Evolutionary conservation across 192 early-diverging fungal species (phyloP).

Genomic region (Gryganskiella cystojenkinii): DNA sequence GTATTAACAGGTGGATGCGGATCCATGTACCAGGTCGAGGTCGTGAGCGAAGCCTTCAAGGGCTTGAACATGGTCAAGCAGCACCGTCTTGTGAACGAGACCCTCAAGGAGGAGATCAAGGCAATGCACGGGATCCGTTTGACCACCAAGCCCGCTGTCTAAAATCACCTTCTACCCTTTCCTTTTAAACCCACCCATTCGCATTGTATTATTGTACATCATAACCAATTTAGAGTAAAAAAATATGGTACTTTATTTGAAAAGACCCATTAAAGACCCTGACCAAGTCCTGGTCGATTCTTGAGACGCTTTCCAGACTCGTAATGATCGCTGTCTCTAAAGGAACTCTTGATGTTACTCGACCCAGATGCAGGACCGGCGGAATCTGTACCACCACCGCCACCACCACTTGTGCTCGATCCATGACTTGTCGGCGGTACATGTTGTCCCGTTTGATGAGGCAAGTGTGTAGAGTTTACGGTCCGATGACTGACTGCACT

Average conservation of each 20-base stretch:
- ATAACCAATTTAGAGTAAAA: no score
- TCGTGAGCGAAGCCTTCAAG: constrained; percentile 83
- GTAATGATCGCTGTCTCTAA: constrained; percentile 23
- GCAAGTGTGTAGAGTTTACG: background rate
- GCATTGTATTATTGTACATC: background rate
- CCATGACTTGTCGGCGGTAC: constrained; percentile 17
- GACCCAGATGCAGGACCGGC: background rate
- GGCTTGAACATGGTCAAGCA: constrained; percentile 85
- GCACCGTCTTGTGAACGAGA: constrained; percentile 88
- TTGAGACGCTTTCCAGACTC: constrained; percentile 20
- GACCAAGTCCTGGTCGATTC: constrained; percentile 26
- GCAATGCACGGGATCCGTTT: constrained; percentile 90
- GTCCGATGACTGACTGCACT: constrained; percentile 13
- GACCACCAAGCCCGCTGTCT: constrained; percentile 44
- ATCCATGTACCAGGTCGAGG: constrained; percentile 95
- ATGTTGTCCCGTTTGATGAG: background rate
- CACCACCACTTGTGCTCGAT: background rate
- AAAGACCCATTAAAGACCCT: constrained; percentile 11
- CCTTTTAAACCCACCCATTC: background rate
- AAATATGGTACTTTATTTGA: background rate
- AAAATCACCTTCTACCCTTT: background rate
- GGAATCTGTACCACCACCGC: background rate
- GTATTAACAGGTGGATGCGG: constrained; percentile 92
- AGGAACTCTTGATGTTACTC: background rate
- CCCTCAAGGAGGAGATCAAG: constrained; percentile 91